Evolutionary conservation across 78 protist genomes (phyloP).

Genomic region (Dictyostelium firmibasis): DNA sequence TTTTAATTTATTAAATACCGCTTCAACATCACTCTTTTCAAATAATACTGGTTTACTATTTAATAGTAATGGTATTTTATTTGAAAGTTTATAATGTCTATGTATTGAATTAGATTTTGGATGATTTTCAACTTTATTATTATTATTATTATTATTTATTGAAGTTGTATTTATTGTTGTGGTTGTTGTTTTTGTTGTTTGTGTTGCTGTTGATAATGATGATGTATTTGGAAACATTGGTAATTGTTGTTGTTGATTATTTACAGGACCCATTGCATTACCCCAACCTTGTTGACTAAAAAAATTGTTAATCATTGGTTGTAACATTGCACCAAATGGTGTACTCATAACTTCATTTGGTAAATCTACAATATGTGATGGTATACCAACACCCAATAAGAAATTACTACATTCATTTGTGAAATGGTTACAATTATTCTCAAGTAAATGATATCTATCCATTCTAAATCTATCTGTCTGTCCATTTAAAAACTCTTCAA

Average conservation of each 20-base stretch:
- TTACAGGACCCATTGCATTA: constrained; percentile 14
- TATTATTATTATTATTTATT: neutral
- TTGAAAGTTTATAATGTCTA: neutral
- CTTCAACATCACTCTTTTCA: constrained; percentile 61
- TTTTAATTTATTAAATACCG: neutral
- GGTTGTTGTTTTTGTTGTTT: neutral
- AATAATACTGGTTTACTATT: constrained; percentile 23
- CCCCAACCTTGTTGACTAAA: constrained; percentile 34
- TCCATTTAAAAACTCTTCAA: constrained; percentile 40
- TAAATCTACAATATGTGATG: constrained; percentile 26
- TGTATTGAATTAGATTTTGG: constrained; percentile 21
- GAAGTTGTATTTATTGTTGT: neutral
- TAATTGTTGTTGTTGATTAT: neutral
- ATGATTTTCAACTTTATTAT: constrained; percentile 1
- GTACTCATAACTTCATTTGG: constrained; percentile 46
- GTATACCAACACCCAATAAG: constrained; percentile 11
- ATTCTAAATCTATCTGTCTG: constrained; percentile 15
- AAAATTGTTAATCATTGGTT: constrained; percentile 54
- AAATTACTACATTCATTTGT: constrained; percentile 36
- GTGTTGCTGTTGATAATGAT: neutral
- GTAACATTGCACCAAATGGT: constrained; percentile 47
- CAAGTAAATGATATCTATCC: constrained; percentile 58
- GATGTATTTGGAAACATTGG: neutral
- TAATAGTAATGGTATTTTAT: neutral
- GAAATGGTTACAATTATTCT: constrained; percentile 74